Evolutionary conservation across 371 early-diverging fungal genomes (phyloP).

Genomic region (Actinomortierella ambigua): DNA sequence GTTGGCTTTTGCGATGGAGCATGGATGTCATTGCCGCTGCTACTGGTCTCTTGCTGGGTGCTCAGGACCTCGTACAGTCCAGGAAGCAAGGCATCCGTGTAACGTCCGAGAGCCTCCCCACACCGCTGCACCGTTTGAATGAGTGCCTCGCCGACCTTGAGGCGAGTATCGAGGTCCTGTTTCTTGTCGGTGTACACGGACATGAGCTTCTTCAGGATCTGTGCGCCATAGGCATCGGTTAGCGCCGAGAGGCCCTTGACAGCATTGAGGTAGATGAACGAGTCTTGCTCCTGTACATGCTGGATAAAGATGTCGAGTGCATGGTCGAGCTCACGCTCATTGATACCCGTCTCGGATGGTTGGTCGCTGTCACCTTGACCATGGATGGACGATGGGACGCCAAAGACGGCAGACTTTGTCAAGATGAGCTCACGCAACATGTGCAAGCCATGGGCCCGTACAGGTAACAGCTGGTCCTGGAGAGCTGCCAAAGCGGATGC

Average conservation of each 20-base stretch:
- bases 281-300: conserved; percentile 73
- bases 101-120: conserved; percentile 80
- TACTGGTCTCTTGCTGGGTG: conserved; percentile 21
- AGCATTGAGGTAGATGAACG: conserved; percentile 89
- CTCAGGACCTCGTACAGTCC: conserved; percentile 70
- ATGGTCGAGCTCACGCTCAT: conserved; percentile 59
- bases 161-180: conserved; percentile 70
- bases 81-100: conserved; percentile 66
- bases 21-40: no score
- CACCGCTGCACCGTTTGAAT: conserved; percentile 82
- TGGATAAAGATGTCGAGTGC: conserved; percentile 78
- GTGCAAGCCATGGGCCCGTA: conserved; percentile 87
- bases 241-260: conserved; percentile 83
- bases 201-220: conserved; percentile 69
- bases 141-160: conserved; percentile 89
- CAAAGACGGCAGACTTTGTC: conserved; percentile 44
- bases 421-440: conserved; percentile 80
- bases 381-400: conserved; percentile 55
- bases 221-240: conserved; percentile 77
- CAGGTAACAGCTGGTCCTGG: conserved; percentile 79
- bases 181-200: conserved; percentile 59
- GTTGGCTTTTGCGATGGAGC: no score
- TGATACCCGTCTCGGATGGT: conserved; percentile 3
- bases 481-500: conserved; percentile 79
- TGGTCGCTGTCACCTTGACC: conserved; percentile 43